These are phyloP conservation scores for Pestalotiopsis sp. DNA, from an alignment of 2,329 filamentous ascomycete genomes.

Conservation along the genomic window DNA sequence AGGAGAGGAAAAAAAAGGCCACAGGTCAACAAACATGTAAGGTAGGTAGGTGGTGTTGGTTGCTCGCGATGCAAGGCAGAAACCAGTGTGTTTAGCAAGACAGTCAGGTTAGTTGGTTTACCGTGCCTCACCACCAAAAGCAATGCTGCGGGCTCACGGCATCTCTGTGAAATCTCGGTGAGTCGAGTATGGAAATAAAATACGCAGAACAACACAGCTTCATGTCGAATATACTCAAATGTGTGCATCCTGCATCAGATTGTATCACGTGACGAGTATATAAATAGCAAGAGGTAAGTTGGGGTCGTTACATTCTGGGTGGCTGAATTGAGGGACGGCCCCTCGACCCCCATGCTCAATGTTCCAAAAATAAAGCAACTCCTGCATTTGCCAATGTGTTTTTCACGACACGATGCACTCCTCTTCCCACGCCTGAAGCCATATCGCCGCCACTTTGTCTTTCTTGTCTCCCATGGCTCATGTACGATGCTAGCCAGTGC, in stretches of 20 bases:
- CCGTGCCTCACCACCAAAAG: no score
- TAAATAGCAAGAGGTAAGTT: constrained; percentile 6
- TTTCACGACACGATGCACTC: constrained; percentile 6
- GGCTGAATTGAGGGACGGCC: constrained; percentile 4
- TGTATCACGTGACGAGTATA: constrained; percentile 5
- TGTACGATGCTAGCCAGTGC: neutral
- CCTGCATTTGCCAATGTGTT: constrained; percentile 5
- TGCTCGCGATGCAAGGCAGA: no score
- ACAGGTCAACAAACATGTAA: no score
- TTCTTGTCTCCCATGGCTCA: neutral
- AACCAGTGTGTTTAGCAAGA: no score
- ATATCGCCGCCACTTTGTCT: neutral
- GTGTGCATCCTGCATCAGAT: neutral
- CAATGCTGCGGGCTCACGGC: no score
- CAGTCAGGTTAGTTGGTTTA: no score
- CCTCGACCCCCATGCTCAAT: neutral
- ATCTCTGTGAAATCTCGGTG: no score
- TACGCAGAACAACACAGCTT: no score
- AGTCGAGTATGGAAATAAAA: no score
- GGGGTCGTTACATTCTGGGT: neutral
- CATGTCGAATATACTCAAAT: no score
- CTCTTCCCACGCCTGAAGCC: neutral
- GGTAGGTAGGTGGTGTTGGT: no score
- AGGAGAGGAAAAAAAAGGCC: no score
- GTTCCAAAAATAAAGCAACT: constrained; percentile 10